phyloP scores from a whole-genome alignment of 2,329 filamentous ascomycete genomes.

The Aspergillus aculeatus region DNA sequence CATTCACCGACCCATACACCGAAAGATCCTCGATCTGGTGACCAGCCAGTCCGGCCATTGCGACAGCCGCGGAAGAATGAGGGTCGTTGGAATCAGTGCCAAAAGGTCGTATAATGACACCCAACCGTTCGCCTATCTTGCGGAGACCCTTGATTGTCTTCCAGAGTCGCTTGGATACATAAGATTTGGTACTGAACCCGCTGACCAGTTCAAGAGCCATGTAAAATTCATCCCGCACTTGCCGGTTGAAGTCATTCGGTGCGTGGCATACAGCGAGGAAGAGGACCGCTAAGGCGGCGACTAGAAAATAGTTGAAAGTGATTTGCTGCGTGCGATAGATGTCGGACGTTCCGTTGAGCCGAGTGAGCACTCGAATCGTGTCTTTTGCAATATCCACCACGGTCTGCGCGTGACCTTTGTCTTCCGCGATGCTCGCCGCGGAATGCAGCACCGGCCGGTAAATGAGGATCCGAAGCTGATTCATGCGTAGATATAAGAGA shows the following conservation, averaged over 20 bases:
- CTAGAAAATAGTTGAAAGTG: constrained; percentile 66
- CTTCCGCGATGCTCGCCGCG: constrained; percentile 75
- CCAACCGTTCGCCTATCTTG: constrained; percentile 61
- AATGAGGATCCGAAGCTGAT: constrained; percentile 86
- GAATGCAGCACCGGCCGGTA: constrained; percentile 86
- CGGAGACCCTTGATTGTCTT: constrained; percentile 64
- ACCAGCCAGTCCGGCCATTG: constrained; percentile 65
- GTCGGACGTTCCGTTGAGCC: constrained; percentile 61
- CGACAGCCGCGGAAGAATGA: constrained; percentile 62
- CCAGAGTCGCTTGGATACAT: constrained; percentile 63
- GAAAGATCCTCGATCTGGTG: constrained; percentile 60
- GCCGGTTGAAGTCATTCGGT: constrained; percentile 58
- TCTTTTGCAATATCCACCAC: constrained; percentile 66
- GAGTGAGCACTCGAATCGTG: constrained; percentile 60
- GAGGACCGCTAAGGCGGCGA: constrained; percentile 62
- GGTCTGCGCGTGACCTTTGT: constrained; percentile 69
- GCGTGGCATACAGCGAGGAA: constrained; percentile 66
- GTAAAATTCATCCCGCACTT: constrained; percentile 66
- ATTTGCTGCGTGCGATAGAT: constrained; percentile 64
- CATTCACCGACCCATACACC: constrained; percentile 45
- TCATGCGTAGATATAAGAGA: constrained; percentile 80
- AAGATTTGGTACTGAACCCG: constrained; percentile 60
- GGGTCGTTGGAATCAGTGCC: constrained; percentile 51
- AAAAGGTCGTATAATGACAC: constrained; percentile 46
- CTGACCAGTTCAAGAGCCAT: constrained; percentile 65